Base-by-base conservation (phyloP, 108 stramenopile genomes). In the Bacterosira constricta region DNA sequence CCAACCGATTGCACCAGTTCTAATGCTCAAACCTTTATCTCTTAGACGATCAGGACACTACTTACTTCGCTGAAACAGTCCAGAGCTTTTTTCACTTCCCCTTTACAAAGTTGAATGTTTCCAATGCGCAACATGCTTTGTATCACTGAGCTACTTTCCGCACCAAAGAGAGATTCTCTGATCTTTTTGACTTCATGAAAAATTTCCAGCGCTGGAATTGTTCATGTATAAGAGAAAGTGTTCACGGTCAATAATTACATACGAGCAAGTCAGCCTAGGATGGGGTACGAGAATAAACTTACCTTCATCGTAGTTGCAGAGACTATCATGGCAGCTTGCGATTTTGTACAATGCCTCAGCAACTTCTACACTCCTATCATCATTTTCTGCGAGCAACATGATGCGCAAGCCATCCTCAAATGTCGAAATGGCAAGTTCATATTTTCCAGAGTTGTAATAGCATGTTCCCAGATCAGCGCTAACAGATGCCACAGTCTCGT, bases 301-400 rank as follows among this genome's bases (percentile, higher is more conserved):
- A 69, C 76, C 76, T 80, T 80, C 54, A 13, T 69, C 69, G 45
- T 63, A 80, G 18, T 80, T 56, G 59, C 79, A 73, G n/a, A 80
- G 60, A 55, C 72, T 63, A 57, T 80, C 79, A 45, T 80, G 79
- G 34, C 79, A 80, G 71, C 79, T 80, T 9, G 79, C 79, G 67
- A 80, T 80, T 54, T 80, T 80, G 62, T 80, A 80, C 66, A 80
- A 52, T 12, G 52, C 12, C 46, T 73, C 72, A 11, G 79, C 79
- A 63, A 72, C 59, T 62, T 79, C 79, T 45, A 68, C 44, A 59
- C 63, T 70, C 25, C 41, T 6, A 26, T 62, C 60, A 23, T 21
- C 23, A 36, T 80, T 67, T 15, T 7, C 32, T 5, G 42, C 15
- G 6, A 46, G 54, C 37, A 56, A 36, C 55, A 62, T 63, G 13